A percentile compares a stretch with the other conserved stretches of the same genome.
phyloP scores from a whole-genome alignment of 176 grass and related monocot species.

The Carex myosuroides region DNA sequence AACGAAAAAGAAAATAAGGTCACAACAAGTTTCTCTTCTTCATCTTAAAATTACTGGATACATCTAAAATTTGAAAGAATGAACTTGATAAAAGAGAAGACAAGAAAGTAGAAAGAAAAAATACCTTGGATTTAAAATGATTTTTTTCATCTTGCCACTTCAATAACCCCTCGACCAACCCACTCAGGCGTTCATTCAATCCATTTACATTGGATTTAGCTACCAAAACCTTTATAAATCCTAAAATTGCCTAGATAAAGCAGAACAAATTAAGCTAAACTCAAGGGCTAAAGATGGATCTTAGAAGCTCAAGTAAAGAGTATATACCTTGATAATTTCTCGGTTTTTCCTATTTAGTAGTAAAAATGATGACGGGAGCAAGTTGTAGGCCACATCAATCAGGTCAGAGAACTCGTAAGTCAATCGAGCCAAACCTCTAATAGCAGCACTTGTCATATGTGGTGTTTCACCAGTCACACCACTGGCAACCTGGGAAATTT shows the following conservation, averaged over 20 bases:
- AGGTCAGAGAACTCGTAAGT: slow-evolving; percentile 91
- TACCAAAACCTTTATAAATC: slow-evolving; percentile 85
- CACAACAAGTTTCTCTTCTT: neutral
- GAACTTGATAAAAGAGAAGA: neutral
- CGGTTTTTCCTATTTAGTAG: slow-evolving; percentile 85
- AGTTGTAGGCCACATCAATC: slow-evolving; percentile 69
- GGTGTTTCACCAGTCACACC: slow-evolving; percentile 73
- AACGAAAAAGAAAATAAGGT: neutral
- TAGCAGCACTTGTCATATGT: slow-evolving; percentile 67
- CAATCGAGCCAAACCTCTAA: slow-evolving; percentile 86
- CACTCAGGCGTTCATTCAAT: slow-evolving; percentile 62
- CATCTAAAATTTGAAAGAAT: neutral
- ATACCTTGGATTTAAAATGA: slow-evolving; percentile 92
- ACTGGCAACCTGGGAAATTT: slow-evolving; percentile 55
- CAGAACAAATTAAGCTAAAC: slow-evolving; percentile 14
- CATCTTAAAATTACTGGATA: neutral
- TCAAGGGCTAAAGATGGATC: neutral
- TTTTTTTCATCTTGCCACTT: slow-evolving; percentile 71
- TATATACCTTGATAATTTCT: slow-evolving; percentile 79
- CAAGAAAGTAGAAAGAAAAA: slow-evolving; percentile 21
- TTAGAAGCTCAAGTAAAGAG: neutral
- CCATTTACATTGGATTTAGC: slow-evolving; percentile 79
- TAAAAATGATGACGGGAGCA: slow-evolving; percentile 74
- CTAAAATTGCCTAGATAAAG: slow-evolving; percentile 68
- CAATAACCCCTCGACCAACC: slow-evolving; percentile 64